Evolutionary conservation across 495 filamentous ascomycete species (phyloP).

Genomic region (Xylaria grammica): DNA sequence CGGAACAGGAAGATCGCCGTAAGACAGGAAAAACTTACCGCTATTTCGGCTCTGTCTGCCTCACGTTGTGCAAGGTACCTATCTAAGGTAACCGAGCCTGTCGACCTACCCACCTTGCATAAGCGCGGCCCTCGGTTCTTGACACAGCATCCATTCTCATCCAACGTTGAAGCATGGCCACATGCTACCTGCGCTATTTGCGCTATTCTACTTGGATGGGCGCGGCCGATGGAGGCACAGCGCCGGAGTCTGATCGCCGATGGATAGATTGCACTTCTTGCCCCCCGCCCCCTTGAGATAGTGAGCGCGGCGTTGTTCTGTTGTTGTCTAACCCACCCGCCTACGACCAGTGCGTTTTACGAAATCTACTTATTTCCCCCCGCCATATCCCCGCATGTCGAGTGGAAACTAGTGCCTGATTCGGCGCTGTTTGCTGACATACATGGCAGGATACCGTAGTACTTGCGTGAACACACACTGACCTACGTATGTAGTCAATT

Average conservation of each 20-base stretch:
- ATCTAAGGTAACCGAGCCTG: constrained; percentile 19
- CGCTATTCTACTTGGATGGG: background rate
- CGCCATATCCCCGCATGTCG: constrained; percentile 13
- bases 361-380: background rate
- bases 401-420: constrained; percentile 8
- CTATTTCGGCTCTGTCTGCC: constrained; percentile 17
- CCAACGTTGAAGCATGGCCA: constrained; percentile 1
- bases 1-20: constrained; percentile 15
- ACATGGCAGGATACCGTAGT: constrained; percentile 8
- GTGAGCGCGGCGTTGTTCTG: background rate
- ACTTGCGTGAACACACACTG: constrained; percentile 15
- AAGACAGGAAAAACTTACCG: constrained; percentile 19
- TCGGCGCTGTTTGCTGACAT: constrained; percentile 17
- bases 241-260: constrained; percentile 19
- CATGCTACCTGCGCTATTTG: background rate
- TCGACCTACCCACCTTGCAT: constrained; percentile 17
- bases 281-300: background rate
- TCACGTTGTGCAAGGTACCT: background rate
- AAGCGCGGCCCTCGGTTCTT: constrained; percentile 24
- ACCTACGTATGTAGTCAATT: constrained; percentile 1
- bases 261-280: background rate
- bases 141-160: constrained; percentile 15
- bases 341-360: background rate
- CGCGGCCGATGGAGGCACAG: constrained; percentile 4
- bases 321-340: background rate